A percentile compares a stretch with the other conserved stretches of the same genome.
Conservation (phyloP, 2,329 filamentous ascomycete genomes). For the Diaporthe vexans region DNA sequence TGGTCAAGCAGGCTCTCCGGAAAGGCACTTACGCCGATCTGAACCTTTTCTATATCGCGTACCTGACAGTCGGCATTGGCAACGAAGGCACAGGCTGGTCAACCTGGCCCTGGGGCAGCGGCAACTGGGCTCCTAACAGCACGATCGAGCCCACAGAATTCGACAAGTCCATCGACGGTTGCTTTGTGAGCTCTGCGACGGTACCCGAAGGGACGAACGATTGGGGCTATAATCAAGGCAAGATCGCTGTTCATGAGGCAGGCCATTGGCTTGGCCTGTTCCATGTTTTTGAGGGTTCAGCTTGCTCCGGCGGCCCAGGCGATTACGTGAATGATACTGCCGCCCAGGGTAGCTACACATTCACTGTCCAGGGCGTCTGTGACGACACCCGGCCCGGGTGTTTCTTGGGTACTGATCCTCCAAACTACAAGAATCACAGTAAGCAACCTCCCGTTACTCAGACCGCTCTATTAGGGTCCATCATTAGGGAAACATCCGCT, state of each 20-base stretch:
- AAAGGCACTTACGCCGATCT: conserved; percentile 27
- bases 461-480: not conserved
- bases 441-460: not conserved
- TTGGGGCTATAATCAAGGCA: conserved; percentile 51
- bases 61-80: not conserved
- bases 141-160: conserved; percentile 21
- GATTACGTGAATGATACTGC: conserved; percentile 59
- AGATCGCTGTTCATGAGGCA: conserved; percentile 60
- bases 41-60: conserved; percentile 16
- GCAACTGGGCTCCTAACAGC: conserved; percentile 4
- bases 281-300: conserved; percentile 57
- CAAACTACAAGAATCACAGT: conserved; percentile 24
- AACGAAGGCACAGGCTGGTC: conserved; percentile 17
- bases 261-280: conserved; percentile 62
- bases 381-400: not conserved
- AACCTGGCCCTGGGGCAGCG: conserved; percentile 9
- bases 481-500: no score
- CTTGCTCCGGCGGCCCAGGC: conserved; percentile 51
- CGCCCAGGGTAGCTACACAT: not conserved
- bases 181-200: conserved; percentile 8
- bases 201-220: conserved; percentile 12
- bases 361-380: not conserved
- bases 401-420: conserved; percentile 3
- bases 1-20: conserved; percentile 22
- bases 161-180: conserved; percentile 22